A percentile compares a stretch with the other conserved stretches of the same genome.
These are phyloP conservation scores for Xylaria flabelliformis DNA, from an alignment of 495 filamentous ascomycete species.

Conservation along the genomic window DNA sequence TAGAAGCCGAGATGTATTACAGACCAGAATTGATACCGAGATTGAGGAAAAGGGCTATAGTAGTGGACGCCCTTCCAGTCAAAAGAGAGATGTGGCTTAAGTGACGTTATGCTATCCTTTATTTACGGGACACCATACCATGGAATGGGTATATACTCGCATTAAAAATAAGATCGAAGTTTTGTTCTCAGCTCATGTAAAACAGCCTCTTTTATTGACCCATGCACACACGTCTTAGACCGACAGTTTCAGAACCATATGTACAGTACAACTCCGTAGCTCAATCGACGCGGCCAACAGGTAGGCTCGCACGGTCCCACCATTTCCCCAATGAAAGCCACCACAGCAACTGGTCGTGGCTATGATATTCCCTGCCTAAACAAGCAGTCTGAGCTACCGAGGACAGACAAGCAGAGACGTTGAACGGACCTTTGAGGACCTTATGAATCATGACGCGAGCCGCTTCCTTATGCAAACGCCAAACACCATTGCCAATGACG, in stretches of 20 bases:
- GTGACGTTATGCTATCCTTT: not conserved
- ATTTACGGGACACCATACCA: not conserved
- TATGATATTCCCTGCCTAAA: slow-evolving; percentile 3
- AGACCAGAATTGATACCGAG: not conserved
- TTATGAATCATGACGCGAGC: slow-evolving; percentile 26
- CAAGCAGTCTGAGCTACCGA: slow-evolving; percentile 1
- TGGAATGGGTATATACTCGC: not conserved
- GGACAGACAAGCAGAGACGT: slow-evolving; percentile 16
- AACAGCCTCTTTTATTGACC: slow-evolving; percentile 19
- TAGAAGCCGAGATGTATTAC: too few species aligned
- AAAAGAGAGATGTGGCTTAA: not conserved
- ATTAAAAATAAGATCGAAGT: not conserved
- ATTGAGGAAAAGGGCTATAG: not conserved
- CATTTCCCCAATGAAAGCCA: slow-evolving; percentile 22
- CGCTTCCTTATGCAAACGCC: slow-evolving; percentile 27
- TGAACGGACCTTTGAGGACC: slow-evolving; percentile 4
- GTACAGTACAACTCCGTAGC: slow-evolving; percentile 22
- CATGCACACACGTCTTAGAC: slow-evolving; percentile 22
- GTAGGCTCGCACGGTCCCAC: slow-evolving; percentile 11
- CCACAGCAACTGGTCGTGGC: slow-evolving; percentile 10
- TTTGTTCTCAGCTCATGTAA: slow-evolving; percentile 4
- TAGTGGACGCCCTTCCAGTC: not conserved
- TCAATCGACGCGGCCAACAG: slow-evolving; percentile 5
- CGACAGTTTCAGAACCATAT: slow-evolving; percentile 20
- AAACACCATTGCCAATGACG: slow-evolving; percentile 28